These are phyloP conservation scores for Hyaloperonospora brassicae DNA, from an alignment of 352 stramenopile species.

Conservation along the genomic window DNA sequence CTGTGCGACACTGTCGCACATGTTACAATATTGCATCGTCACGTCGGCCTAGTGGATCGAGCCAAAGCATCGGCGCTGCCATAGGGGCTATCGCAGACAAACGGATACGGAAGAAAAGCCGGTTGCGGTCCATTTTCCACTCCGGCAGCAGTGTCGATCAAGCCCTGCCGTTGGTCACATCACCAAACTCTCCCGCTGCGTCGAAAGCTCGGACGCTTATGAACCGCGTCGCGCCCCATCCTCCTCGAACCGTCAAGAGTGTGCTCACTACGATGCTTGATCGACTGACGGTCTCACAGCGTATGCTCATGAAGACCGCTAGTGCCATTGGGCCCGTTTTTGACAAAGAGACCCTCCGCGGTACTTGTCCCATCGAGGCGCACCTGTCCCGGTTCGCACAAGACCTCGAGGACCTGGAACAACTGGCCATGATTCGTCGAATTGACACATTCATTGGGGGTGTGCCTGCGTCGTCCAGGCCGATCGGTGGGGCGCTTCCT, in stretches of 20 bases:
- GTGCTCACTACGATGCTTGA: slow-evolving; percentile 79
- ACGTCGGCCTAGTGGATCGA: slow-evolving; percentile 41
- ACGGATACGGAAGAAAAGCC: slow-evolving; percentile 28
- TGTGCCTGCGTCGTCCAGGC: slow-evolving; percentile 31
- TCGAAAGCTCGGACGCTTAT: slow-evolving; percentile 41
- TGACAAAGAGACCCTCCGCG: slow-evolving; percentile 64
- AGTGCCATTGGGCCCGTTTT: slow-evolving; percentile 72
- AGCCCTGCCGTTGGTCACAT: slow-evolving; percentile 9
- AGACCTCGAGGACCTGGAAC: slow-evolving; percentile 68
- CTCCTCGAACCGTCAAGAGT: slow-evolving; percentile 74
- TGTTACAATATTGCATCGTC: slow-evolving; percentile 78
- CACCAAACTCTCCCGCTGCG: slow-evolving; percentile 6
- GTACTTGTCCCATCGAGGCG: slow-evolving; percentile 59
- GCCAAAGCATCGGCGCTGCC: slow-evolving; percentile 34
- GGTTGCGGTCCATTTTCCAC: slow-evolving; percentile 62
- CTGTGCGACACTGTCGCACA: slow-evolving; percentile 60
- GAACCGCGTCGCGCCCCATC: slow-evolving; percentile 55
- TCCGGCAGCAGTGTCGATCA: slow-evolving; percentile 18
- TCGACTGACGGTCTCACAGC: slow-evolving; percentile 73
- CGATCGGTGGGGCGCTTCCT: slow-evolving; percentile 6
- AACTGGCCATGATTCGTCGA: slow-evolving; percentile 66
- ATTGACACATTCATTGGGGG: slow-evolving; percentile 72
- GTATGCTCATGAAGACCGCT: slow-evolving; percentile 84
- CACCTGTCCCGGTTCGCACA: slow-evolving; percentile 56
- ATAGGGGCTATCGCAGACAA: slow-evolving; percentile 24